These are phyloP conservation scores for Xylaria multiplex DNA, from an alignment of 2,329 filamentous ascomycete genomes.

Conservation along the genomic window DNA sequence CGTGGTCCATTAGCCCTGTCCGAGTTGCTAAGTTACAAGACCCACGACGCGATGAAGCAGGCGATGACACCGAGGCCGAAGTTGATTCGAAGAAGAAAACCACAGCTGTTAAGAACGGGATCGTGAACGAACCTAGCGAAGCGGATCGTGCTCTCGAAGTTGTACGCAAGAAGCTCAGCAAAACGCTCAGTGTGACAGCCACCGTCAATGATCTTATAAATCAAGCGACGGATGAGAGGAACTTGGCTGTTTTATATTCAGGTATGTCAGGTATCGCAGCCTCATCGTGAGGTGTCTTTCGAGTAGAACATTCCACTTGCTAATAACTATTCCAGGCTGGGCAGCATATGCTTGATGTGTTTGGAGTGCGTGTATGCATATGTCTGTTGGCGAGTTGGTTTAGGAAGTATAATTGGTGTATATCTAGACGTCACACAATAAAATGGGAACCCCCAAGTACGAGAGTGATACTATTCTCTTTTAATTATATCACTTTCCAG, in stretches of 20 bases:
- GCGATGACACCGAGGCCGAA: slow-evolving; percentile 53
- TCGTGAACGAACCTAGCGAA: slow-evolving; percentile 72
- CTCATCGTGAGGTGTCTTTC: background rate
- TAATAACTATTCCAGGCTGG: slow-evolving; percentile 51
- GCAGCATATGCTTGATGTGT: slow-evolving; percentile 53
- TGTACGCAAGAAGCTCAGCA: slow-evolving; percentile 94
- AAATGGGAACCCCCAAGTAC: background rate
- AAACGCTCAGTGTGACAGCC: slow-evolving; percentile 91
- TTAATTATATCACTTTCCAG: background rate
- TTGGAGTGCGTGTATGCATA: slow-evolving; percentile 31
- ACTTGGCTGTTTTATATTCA: slow-evolving; percentile 89
- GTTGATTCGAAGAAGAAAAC: slow-evolving; percentile 55
- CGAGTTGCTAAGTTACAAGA: slow-evolving; percentile 72
- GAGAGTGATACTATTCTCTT: background rate
- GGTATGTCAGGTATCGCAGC: slow-evolving; percentile 58
- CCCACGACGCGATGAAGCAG: slow-evolving; percentile 61
- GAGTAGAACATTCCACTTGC: slow-evolving; percentile 11
- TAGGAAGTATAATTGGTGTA: background rate
- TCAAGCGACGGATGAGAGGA: slow-evolving; percentile 90
- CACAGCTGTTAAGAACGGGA: slow-evolving; percentile 45
- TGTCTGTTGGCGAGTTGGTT: slow-evolving; percentile 18
- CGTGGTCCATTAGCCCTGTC: slow-evolving; percentile 86
- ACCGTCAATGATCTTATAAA: slow-evolving; percentile 98
- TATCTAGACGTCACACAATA: background rate
- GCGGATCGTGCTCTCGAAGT: slow-evolving; percentile 91